Evolutionary conservation across 177 flowering plant genomes (phyloP), one percentile per base, ranked within the genome.

Genomic region (Vitis hybrid): DNA sequence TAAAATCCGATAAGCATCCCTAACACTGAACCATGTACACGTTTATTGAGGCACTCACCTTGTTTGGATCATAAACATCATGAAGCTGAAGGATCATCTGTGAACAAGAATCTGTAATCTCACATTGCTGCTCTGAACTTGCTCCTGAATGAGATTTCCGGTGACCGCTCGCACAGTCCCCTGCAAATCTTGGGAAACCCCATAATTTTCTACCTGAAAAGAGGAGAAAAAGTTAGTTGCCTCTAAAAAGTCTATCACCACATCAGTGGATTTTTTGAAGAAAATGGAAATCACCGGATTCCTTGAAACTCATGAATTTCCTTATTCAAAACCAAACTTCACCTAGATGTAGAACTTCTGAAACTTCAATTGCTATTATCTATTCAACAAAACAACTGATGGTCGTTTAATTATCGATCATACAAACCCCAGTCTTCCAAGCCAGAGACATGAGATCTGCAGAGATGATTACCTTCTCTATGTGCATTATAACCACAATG

Each of bases 1-100:
- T 8, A 3, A 33, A 11, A 62, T n/a, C 20, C 33, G 15, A 12
- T 2, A 14, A 52, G 59, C 6, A 7, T 52, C 19, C 16, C 26
- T 31, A 18, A 19, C 45, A 26, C 20, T 20, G 9, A 31, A 19
- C 18, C 13, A n/a, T 45, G 26, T 15, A 57, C 45, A 62, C 2
- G 53, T 55, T 8, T 6, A 63, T 9, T 1, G 14, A 49, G 9
- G 53, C 66, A 62, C 20, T 15, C 13, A 79, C 86, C 81, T 83
- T 82, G 51, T 83, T 80, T 9, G 85, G 84, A 76, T 86, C 84
- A 76, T 85, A 85, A 65, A 86, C 90, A 78, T 86, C 86, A 66
- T 82, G 84, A 22, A 86, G 86, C 74, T 80, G 90, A 45, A 86
- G 84, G 55, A 86, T 83, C 90, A 86, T 85, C 73, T 86, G 88